Percentiles rank a stretch among this genome's conserved stretches.
Conservation (phyloP, 2,329 filamentous ascomycete genomes). For the Phoma sp. region DNA sequence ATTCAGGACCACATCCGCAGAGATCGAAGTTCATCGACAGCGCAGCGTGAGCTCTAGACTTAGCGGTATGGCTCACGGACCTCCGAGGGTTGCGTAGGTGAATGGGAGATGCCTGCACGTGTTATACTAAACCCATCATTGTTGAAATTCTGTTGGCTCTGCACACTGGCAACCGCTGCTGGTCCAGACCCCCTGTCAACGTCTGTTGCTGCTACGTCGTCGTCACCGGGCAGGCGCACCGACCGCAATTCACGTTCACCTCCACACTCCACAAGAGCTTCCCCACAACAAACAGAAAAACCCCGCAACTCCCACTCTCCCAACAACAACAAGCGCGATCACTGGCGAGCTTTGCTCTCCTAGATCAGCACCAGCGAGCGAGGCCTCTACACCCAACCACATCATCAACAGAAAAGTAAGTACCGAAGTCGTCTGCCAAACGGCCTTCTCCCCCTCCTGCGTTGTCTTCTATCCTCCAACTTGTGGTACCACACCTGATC, state of each 20-base stretch:
- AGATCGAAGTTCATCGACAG: constrained; percentile 39
- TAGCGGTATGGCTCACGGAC: constrained; percentile 6
- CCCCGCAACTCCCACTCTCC: background rate
- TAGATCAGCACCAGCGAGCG: background rate
- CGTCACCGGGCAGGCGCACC: constrained; percentile 10
- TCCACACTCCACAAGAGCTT: constrained; percentile 8
- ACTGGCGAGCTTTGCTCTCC: background rate
- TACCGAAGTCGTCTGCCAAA: background rate
- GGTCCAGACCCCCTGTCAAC: background rate
- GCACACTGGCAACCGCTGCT: background rate
- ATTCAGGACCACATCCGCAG: constrained; percentile 63
- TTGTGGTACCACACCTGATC: background rate
- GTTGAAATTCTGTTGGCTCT: background rate
- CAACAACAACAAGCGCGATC: background rate
- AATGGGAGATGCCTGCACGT: background rate
- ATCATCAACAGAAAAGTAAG: background rate
- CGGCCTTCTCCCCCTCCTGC: background rate
- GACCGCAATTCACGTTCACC: constrained; percentile 8
- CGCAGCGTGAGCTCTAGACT: constrained; percentile 19
- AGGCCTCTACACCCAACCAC: background rate
- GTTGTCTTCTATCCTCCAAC: background rate
- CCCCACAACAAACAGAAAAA: constrained; percentile 9
- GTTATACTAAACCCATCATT: background rate
- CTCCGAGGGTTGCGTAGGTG: constrained; percentile 16
- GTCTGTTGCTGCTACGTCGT: background rate